Evolutionary conservation across 1,284 basidiomycete species (phyloP).

Genomic region (Trichosporon inkin): DNA sequence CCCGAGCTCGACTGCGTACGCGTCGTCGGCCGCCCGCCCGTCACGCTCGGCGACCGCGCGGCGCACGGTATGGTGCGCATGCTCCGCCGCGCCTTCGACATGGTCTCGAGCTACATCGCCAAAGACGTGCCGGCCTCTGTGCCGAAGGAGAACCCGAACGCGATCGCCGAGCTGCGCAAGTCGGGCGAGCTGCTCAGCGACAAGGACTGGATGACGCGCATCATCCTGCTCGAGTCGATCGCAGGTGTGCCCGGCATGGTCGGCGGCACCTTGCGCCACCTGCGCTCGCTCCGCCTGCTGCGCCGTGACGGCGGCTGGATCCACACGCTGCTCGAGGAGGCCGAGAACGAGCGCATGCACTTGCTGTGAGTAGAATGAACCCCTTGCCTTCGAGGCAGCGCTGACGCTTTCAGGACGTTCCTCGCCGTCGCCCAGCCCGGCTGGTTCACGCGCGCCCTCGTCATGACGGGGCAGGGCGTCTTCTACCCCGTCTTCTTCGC

Average conservation of each 20-base stretch:
- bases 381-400: background rate
- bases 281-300: conserved; percentile 76
- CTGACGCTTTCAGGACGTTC: conserved; percentile 62
- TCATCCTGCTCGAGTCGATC: conserved; percentile 82
- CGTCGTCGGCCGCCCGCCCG: conserved; percentile 66
- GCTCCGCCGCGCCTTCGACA: conserved; percentile 62
- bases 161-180: conserved; percentile 64
- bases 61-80: conserved; percentile 62
- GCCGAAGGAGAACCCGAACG: conserved; percentile 30
- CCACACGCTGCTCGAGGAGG: conserved; percentile 79
- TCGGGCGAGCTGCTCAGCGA: conserved; percentile 69
- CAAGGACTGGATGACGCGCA: conserved; percentile 72
- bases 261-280: conserved; percentile 77
- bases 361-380: conserved; percentile 63
- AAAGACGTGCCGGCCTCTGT: conserved; percentile 51
- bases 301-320: conserved; percentile 85
- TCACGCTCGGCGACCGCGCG: conserved; percentile 66
- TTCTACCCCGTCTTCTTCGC: conserved; percentile 90
- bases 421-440: conserved; percentile 78
- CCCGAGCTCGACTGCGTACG: conserved; percentile 52
- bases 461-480: conserved; percentile 78
- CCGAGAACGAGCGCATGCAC: conserved; percentile 94
- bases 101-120: conserved; percentile 67
- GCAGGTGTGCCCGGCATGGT: conserved; percentile 96
- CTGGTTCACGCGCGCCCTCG: conserved; percentile 68